phyloP scores from a whole-genome alignment of 2,329 filamentous ascomycete genomes.

The Capronia americana region DNA sequence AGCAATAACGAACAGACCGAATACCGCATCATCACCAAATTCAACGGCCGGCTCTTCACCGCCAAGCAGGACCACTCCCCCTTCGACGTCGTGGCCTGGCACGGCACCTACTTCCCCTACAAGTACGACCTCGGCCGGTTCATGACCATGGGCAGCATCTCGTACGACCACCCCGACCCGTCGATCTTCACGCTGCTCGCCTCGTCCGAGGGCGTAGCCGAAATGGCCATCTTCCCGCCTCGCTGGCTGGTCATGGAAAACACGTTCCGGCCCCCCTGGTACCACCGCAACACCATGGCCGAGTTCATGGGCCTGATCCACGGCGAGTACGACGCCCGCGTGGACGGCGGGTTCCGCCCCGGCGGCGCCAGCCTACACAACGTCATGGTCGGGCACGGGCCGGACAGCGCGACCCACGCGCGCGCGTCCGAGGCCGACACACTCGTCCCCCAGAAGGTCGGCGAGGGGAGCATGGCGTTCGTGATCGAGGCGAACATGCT shows the following conservation, averaged over 20 bases:
- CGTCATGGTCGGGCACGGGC: constrained; percentile 72
- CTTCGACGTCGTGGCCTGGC: constrained; percentile 81
- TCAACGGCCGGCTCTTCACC: constrained; percentile 69
- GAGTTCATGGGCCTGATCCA: constrained; percentile 64
- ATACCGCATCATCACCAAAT: constrained; percentile 65
- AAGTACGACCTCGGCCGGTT: constrained; percentile 82
- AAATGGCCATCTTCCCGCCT: constrained; percentile 70
- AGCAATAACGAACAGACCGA: constrained; percentile 53
- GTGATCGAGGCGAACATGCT: constrained; percentile 71
- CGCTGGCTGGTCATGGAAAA: constrained; percentile 68
- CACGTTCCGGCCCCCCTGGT: constrained; percentile 67
- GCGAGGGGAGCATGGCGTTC: constrained; percentile 66
- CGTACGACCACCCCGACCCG: constrained; percentile 78
- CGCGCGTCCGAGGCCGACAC: constrained; percentile 57
- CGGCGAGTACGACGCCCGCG: constrained; percentile 66
- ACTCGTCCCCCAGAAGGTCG: constrained; percentile 62
- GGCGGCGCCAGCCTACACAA: constrained; percentile 70
- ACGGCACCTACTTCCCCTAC: constrained; percentile 79
- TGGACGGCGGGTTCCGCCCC: constrained; percentile 62
- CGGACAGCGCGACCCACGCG: constrained; percentile 61
- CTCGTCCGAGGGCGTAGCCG: constrained; percentile 66
- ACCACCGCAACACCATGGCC: constrained; percentile 66
- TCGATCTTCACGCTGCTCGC: constrained; percentile 74
- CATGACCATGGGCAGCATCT: constrained; percentile 74
- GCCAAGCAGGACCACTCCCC: constrained; percentile 72